Evolutionary conservation across 225 moss, liverwort and hornwort species (phyloP).

Genomic region (Bryoerythrophyllum caledonicum): DNA sequence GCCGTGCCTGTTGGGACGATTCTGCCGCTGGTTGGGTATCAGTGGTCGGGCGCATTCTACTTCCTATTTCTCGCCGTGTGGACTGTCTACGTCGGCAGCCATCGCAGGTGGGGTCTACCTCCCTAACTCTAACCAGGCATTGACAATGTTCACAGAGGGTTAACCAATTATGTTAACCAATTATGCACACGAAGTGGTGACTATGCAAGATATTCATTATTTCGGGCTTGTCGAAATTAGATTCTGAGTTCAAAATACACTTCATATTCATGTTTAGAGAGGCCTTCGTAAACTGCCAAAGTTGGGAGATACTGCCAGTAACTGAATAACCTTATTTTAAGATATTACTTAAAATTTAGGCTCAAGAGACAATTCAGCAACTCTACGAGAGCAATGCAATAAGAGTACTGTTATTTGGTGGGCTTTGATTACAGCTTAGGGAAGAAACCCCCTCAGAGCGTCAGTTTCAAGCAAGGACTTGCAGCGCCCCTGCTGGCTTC

Average conservation of each 20-base stretch:
- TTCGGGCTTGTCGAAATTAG: too few species aligned
- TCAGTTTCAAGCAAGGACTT: slow-evolving; percentile 91
- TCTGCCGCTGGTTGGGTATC: slow-evolving; percentile 67
- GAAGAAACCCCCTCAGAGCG: slow-evolving; percentile 80
- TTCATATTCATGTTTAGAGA: too few species aligned
- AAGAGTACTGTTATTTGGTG: slow-evolving; percentile 1
- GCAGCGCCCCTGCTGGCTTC: slow-evolving; percentile 88
- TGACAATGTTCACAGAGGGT: not conserved
- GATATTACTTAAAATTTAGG: not conserved
- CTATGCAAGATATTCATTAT: too few species aligned
- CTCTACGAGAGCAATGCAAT: not conserved
- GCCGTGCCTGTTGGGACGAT: slow-evolving; percentile 87
- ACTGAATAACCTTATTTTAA: not conserved
- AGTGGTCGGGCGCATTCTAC: slow-evolving; percentile 92
- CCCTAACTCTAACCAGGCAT: not conserved
- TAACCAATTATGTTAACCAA: too few species aligned
- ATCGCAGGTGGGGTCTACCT: slow-evolving; percentile 63
- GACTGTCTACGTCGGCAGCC: slow-evolving; percentile 95
- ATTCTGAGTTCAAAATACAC: too few species aligned
- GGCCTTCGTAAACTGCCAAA: too few species aligned
- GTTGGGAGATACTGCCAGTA: too few species aligned
- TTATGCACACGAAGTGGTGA: not conserved
- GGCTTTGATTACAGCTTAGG: slow-evolving; percentile 58
- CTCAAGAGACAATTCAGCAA: not conserved
- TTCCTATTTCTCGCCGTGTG: slow-evolving; percentile 95